Conservation (phyloP, 1,139 yeast species). For the Pichia sp. region DNA sequence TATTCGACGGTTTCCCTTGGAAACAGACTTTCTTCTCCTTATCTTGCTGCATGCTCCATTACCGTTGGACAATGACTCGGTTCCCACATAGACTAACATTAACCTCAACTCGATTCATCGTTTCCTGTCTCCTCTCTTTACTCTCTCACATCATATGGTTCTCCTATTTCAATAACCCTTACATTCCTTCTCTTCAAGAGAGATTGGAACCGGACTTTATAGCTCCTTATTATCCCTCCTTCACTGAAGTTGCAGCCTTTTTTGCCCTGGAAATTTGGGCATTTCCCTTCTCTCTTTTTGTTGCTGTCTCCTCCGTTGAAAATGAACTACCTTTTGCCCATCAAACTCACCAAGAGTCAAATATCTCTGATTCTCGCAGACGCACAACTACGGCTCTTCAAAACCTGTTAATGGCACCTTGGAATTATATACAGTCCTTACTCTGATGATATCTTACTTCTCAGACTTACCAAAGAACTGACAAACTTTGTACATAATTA, state of each 20-base stretch:
- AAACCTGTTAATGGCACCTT: not conserved
- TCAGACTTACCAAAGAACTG: not conserved
- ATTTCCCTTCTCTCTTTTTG: conserved; percentile 86
- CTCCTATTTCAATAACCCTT: conserved; percentile 67
- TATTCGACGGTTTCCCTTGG: conserved; percentile 1
- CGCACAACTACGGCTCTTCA: not conserved
- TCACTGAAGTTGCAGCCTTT: conserved; percentile 86
- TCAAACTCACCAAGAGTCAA: not conserved
- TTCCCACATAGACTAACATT: conserved; percentile 58
- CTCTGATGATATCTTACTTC: too few relatives aligned
- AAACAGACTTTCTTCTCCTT: not conserved
- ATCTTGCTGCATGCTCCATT: not conserved
- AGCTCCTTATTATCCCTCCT: conserved; percentile 70
- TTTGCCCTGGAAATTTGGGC: conserved; percentile 93
- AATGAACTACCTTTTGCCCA: conserved; percentile 56
- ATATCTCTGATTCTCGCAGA: not conserved
- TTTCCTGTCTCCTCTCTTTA: conserved; percentile 66
- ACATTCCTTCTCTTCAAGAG: conserved; percentile 49
- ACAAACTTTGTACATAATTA: too few relatives aligned
- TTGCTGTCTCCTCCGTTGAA: conserved; percentile 88
- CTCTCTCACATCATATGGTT: conserved; percentile 89
- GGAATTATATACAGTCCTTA: not conserved
- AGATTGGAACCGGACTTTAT: conserved; percentile 50
- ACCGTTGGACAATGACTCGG: not conserved
- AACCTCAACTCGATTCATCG: conserved; percentile 37